A percentile compares a stretch with the other conserved stretches of the same genome.
Evolutionary conservation across 805 yeast genomes (phyloP).

Genomic region (Vanderwaltozyma tropicalis): DNA sequence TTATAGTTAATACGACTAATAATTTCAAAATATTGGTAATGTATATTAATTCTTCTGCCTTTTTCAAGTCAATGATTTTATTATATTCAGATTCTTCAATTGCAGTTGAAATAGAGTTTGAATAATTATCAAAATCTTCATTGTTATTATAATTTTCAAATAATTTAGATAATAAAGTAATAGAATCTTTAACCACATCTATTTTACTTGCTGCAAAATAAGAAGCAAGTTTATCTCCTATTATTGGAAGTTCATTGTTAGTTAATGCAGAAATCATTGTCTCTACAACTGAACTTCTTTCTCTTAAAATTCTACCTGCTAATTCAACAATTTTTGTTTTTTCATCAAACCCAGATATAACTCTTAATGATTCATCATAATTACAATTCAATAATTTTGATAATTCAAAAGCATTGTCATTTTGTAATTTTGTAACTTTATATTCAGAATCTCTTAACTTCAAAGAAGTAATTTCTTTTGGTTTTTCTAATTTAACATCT

Average conservation of each 20-base stretch:
- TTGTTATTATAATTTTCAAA: background rate
- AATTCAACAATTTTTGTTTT: slow-evolving; percentile 7
- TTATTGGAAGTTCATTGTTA: slow-evolving; percentile 13
- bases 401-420: slow-evolving; percentile 33
- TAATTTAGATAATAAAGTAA: background rate
- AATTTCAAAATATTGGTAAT: slow-evolving; percentile 28
- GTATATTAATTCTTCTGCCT: slow-evolving; percentile 27
- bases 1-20: slow-evolving; percentile 33
- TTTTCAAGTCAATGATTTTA: slow-evolving; percentile 15
- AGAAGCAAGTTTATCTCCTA: slow-evolving; percentile 16
- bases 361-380: slow-evolving; percentile 38
- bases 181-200: background rate
- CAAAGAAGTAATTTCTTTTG: slow-evolving; percentile 9
- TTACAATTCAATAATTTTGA: slow-evolving; percentile 33
- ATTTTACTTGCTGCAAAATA: slow-evolving; percentile 11
- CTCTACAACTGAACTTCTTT: slow-evolving; percentile 41
- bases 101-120: background rate
- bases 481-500: background rate
- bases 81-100: background rate
- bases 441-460: slow-evolving; percentile 34
- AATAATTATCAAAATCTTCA: background rate
- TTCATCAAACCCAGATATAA: slow-evolving; percentile 29
- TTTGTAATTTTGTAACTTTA: slow-evolving; percentile 28
- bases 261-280: slow-evolving; percentile 28
- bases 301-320: slow-evolving; percentile 33